Percentiles rank a stretch among this genome's conserved stretches.
Evolutionary conservation across 148 eudicot species (phyloP).

Genomic region (Oxyria digyna): DNA sequence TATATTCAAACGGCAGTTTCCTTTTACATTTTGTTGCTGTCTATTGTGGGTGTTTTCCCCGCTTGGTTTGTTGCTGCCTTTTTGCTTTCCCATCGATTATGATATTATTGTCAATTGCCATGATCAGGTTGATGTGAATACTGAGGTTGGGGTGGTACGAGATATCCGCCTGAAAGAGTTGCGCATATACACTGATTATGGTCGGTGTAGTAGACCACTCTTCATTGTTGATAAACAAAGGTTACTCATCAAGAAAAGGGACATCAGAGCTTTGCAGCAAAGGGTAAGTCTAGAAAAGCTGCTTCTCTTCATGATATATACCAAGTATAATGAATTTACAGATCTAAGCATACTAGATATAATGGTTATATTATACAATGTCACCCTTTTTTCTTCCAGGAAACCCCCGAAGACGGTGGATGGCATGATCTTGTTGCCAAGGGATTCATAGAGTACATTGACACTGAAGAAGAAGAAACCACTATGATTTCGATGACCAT

Average conservation of each 20-base stretch:
- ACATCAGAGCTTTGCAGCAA: slow-evolving; percentile 69
- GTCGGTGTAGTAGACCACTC: slow-evolving; percentile 93
- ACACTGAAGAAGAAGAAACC: slow-evolving; percentile 98
- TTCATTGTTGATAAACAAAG: slow-evolving; percentile 93
- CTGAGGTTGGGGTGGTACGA: slow-evolving; percentile 94
- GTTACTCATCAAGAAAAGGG: slow-evolving; percentile 73
- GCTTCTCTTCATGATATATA: not conserved
- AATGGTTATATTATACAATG: not conserved
- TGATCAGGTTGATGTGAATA: slow-evolving; percentile 78
- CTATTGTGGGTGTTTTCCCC: too few relatives aligned
- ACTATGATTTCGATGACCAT: slow-evolving; percentile 99
- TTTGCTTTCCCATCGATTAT: not conserved
- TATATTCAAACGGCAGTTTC: not conserved
- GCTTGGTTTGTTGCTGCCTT: not conserved
- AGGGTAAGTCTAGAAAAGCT: slow-evolving; percentile 35
- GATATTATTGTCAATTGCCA: not conserved
- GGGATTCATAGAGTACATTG: slow-evolving; percentile 87
- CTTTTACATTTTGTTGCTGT: not conserved
- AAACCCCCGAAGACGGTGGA: slow-evolving; percentile 83
- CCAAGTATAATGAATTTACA: too few relatives aligned
- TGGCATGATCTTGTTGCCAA: slow-evolving; percentile 94
- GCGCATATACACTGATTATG: slow-evolving; percentile 92
- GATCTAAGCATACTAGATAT: not conserved
- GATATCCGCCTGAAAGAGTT: slow-evolving; percentile 88
- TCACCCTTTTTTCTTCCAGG: slow-evolving; percentile 31